phyloP scores from a whole-genome alignment of 2,329 filamentous ascomycete genomes.

The Hypoxylon sp. region DNA sequence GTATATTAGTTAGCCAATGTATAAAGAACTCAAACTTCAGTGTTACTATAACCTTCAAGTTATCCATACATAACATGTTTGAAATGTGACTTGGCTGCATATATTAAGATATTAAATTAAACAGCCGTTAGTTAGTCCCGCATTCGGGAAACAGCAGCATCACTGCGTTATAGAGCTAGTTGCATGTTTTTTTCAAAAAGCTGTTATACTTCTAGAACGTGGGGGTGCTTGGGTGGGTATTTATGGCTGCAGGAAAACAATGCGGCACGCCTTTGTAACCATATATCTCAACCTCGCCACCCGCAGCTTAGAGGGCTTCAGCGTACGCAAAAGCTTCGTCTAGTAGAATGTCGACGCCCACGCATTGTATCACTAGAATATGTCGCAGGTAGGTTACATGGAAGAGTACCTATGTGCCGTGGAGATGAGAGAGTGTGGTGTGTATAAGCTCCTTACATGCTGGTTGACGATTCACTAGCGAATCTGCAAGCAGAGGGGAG shows the following conservation, averaged over 20 bases:
- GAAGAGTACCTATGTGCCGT: neutral
- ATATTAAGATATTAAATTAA: neutral
- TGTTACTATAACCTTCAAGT: neutral
- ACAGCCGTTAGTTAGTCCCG: too few species aligned
- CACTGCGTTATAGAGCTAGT: neutral
- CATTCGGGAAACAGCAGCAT: too few species aligned
- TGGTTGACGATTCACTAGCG: constrained; percentile 50
- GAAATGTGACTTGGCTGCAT: neutral
- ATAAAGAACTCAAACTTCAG: neutral
- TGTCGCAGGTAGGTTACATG: constrained; percentile 19
- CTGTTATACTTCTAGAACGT: constrained; percentile 39
- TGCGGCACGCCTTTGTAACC: constrained; percentile 54
- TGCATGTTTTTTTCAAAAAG: constrained; percentile 36
- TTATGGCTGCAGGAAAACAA: constrained; percentile 47
- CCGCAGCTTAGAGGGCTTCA: constrained; percentile 51
- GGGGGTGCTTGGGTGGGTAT: constrained; percentile 31
- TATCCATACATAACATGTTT: neutral
- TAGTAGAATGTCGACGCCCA: constrained; percentile 52
- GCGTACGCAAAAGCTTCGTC: constrained; percentile 56
- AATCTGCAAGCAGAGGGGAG: constrained; percentile 52
- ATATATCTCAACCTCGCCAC: constrained; percentile 50
- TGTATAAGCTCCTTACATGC: constrained; percentile 46
- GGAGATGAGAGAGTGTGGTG: neutral
- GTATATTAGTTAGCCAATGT: neutral
- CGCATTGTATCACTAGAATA: constrained; percentile 51